Base-by-base conservation (phyloP, 2,329 filamentous ascomycete genomes). In the Pleomassaria siparia region DNA sequence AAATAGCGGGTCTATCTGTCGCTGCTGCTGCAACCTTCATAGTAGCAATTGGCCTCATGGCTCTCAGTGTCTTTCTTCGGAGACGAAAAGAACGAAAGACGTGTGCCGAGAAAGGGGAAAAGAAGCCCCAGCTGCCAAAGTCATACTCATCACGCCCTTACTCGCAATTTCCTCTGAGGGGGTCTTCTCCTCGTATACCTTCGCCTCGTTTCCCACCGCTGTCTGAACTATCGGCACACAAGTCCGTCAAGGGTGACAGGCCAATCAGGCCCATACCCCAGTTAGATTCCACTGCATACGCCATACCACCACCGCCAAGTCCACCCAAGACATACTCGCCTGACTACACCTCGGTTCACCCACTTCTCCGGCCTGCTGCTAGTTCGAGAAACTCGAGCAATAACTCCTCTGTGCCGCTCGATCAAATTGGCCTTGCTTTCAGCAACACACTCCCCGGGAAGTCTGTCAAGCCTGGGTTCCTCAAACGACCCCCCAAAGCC, bases 361-460 rank as follows among this genome's bases (percentile, higher is more conserved):
- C 58, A 11, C 46, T 53, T 1, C 53, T 66, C 33, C 57, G 62
- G 7, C 58, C 56, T 26, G 57, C 51, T 20, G 58, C 58, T 35
- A 56, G 53, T 7, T 55, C 55, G 4, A 56, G 51, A 24, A 62
- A 52, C 44, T 57, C 56, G 9, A 57, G 58, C 2, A 50, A n/a
- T n/a, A n/a, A 53, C 28, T 50, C 61, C 24, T 53, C 60, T 20
- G 50, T 64, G 25, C 64, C 56, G 26, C 54, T 63, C 26, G 59
- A 63, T n/a, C 62, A 67, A 40, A 72, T 72, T 42, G 69, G 69
- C 2, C 47, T 72, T 44, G 69, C 69, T 15, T 67, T 72, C 40
- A 72, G 64, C 40, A 63, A 64, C 4, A 67, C 70, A 47, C 44
- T 65, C 9, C 64, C 67, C 43, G 61, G 59, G 6, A 63, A 53